These are phyloP conservation scores for Phytophthora cactorum DNA, from an alignment of 352 stramenopile genomes.

Conservation along the genomic window DNA sequence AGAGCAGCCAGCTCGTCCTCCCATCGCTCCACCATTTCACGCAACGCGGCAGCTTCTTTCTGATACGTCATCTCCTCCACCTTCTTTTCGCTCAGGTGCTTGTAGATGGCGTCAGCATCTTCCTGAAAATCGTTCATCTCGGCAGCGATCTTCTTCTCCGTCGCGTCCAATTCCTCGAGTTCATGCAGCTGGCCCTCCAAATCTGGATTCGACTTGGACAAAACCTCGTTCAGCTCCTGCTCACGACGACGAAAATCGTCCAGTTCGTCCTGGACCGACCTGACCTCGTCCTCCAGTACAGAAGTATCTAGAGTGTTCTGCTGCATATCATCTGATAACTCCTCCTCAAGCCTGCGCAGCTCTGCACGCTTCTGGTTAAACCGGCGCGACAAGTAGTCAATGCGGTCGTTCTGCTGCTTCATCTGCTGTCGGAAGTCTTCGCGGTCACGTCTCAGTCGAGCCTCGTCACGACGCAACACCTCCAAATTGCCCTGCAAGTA, in stretches of 20 bases:
- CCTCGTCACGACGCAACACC: slow-evolving; percentile 51
- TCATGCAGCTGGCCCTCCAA: slow-evolving; percentile 54
- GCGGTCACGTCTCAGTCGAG: slow-evolving; percentile 37
- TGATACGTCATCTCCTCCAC: slow-evolving; percentile 72
- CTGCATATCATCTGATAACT: slow-evolving; percentile 58
- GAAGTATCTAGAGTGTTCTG: slow-evolving; percentile 66
- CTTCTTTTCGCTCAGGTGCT: slow-evolving; percentile 79
- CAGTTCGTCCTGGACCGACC: slow-evolving; percentile 49
- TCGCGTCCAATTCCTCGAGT: slow-evolving; percentile 47
- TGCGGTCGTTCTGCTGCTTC: slow-evolving; percentile 40
- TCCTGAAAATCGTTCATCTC: slow-evolving; percentile 66
- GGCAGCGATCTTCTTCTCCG: slow-evolving; percentile 11
- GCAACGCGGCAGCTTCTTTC: slow-evolving; percentile 46
- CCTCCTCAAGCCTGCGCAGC: slow-evolving; percentile 60
- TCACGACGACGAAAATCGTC: slow-evolving; percentile 36
- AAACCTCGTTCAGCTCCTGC: slow-evolving; percentile 47
- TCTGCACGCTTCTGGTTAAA: slow-evolving; percentile 55
- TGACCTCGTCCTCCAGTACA: slow-evolving; percentile 68
- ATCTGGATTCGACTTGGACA: slow-evolving; percentile 59
- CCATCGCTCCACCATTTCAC: slow-evolving; percentile 60
- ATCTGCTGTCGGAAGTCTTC: slow-evolving; percentile 39
- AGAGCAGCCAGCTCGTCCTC: slow-evolving; percentile 56
- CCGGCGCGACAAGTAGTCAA: slow-evolving; percentile 52
- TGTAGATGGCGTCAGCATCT: slow-evolving; percentile 72
- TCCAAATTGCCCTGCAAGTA: slow-evolving; percentile 45